Evolutionary conservation across 2,329 filamentous ascomycete genomes (phyloP), one percentile per base, ranked within the genome.

Genomic region (Aspergillus intermedius): DNA sequence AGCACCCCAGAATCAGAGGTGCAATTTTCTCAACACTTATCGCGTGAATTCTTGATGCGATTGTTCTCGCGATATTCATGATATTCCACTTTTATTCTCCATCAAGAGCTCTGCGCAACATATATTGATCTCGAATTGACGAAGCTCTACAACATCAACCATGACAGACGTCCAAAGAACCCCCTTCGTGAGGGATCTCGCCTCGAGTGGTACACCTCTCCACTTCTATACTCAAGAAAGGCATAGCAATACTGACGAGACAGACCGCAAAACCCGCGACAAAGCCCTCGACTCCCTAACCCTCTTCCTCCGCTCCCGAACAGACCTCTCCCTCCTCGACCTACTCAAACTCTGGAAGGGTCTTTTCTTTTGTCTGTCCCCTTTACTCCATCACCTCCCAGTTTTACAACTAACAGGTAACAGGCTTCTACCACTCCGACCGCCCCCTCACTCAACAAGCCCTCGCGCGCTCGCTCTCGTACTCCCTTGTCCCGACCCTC

Each of bases 321-420:
- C 68, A 47, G 67, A 77, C 47, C 80, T 96, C 52, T 73, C 80
- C 15, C 74, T 80, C 37, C 68, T 86, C 56, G 90, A 95, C 55
- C 76, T 88, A 44, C 76, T 91, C 52, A 95, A 95, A 74, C 80
- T 97, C 56, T 95, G 90, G 89, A 95, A 94, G 66, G 91, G 90
- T 4, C 80, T 97, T 17, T 96, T 93, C 76, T 96, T 90, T 77
- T 82, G 80, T 28, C 8, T 7, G 25, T 25, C 7, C 7, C 25
- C 10, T 28, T 21, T 25, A 3, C 15, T 17, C 10, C 35, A 2
- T 9, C 5, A 2, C 25, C 25, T 25, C 23, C 23, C 23, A 6
- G 8, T 8, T 2, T 25, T 8, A 10, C 5, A 6, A 39, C n/a
- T 19, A 40, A 17, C 37, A 22, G 3, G 3, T 19, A 17, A 23